Conservation (phyloP, 1,284 basidiomycete species). For the Pseudozyma tsukubaensis region DNA sequence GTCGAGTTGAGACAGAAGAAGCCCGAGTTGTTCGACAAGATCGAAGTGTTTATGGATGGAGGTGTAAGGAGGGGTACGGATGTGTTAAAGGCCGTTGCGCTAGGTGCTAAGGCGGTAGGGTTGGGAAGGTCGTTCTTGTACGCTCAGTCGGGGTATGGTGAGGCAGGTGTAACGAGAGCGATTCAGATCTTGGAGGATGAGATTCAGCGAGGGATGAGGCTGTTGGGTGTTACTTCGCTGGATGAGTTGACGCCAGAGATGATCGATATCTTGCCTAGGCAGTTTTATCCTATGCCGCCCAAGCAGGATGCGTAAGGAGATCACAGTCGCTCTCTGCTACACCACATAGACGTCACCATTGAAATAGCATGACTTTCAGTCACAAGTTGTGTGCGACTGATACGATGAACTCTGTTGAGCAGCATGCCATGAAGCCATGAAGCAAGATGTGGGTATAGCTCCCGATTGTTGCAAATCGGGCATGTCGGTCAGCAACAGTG, state of each 20-base stretch:
- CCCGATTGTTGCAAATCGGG: too few species aligned
- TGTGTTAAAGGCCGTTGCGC: conserved; percentile 87
- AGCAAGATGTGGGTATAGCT: too few species aligned
- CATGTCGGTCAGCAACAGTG: too few species aligned
- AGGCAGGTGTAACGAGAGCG: conserved; percentile 81
- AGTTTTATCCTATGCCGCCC: conserved; percentile 29
- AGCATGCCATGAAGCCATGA: too few species aligned
- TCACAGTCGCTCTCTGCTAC: neutral
- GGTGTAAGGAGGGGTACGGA: conserved; percentile 79
- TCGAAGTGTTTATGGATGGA: conserved; percentile 88
- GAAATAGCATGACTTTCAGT: too few species aligned
- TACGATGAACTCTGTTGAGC: too few species aligned
- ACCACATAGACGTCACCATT: neutral
- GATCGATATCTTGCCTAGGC: conserved; percentile 71
- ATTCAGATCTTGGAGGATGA: conserved; percentile 80
- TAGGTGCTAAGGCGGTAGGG: conserved; percentile 85
- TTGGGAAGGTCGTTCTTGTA: conserved; percentile 90
- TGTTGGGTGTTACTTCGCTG: conserved; percentile 80
- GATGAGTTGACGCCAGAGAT: conserved; percentile 81
- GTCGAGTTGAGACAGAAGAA: conserved; percentile 76
- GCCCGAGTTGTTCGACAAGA: conserved; percentile 72
- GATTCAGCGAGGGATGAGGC: conserved; percentile 81
- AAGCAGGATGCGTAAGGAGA: neutral
- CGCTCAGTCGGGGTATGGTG: conserved; percentile 88
- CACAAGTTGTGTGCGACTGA: too few species aligned